A percentile compares a stretch with the other conserved stretches of the same genome.
Evolutionary conservation across 2,329 filamentous ascomycete genomes (phyloP).

Genomic region (Madurella fahalii): DNA sequence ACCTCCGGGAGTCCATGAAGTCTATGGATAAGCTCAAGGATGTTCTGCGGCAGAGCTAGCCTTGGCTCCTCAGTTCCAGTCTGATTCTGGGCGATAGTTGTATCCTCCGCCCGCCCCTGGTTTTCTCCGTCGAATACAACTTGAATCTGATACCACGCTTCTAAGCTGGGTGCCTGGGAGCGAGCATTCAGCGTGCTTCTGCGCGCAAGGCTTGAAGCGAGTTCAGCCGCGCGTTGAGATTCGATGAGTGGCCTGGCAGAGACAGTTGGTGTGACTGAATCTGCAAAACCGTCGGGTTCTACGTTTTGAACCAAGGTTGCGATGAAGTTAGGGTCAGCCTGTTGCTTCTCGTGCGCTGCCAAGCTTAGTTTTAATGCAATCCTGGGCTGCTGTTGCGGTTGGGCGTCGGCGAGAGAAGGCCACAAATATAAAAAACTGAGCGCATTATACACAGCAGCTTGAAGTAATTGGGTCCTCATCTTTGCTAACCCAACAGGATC

Average conservation of each 20-base stretch:
- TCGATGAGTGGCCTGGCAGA: neutral
- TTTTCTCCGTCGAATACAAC: neutral
- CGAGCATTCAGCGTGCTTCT: neutral
- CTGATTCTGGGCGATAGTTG: neutral
- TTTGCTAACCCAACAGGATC: too few species aligned
- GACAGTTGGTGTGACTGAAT: neutral
- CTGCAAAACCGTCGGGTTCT: neutral
- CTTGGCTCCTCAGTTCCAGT: too few species aligned
- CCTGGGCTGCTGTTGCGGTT: neutral
- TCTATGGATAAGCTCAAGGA: slow-evolving; percentile 6
- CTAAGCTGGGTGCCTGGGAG: slow-evolving; percentile 2
- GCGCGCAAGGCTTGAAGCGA: neutral
- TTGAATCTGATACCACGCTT: slow-evolving; percentile 12
- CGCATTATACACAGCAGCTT: too few species aligned
- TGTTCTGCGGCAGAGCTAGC: neutral
- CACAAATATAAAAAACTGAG: too few species aligned
- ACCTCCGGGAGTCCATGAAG: slow-evolving; percentile 6
- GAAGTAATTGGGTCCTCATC: too few species aligned
- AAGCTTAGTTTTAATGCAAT: slow-evolving; percentile 13
- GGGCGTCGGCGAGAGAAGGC: too few species aligned
- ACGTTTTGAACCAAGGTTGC: neutral
- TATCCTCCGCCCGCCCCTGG: neutral
- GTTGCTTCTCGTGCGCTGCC: slow-evolving; percentile 9
- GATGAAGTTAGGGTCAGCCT: slow-evolving; percentile 10
- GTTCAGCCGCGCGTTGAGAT: neutral